Conservation (phyloP, 306 rosid species). For the Gynostemma pentaphyllum region DNA sequence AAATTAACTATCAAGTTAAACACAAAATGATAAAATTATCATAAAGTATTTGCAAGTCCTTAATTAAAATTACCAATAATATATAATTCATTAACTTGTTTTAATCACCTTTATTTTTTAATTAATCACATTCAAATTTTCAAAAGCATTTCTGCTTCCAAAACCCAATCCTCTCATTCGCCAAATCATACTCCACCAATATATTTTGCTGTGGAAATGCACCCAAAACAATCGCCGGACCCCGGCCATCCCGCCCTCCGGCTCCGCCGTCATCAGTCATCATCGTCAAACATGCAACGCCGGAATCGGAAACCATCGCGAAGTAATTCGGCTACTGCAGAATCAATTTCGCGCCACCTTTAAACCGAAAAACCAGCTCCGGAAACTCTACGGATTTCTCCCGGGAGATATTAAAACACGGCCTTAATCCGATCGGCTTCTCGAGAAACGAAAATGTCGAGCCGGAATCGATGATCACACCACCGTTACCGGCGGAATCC, state of each 20-base stretch:
- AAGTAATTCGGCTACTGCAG: slow-evolving; percentile 41
- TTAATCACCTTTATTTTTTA: too few species aligned
- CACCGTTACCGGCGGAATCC: slow-evolving; percentile 45
- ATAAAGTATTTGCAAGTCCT: too few species aligned
- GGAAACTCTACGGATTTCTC: slow-evolving; percentile 24
- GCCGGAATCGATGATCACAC: slow-evolving; percentile 69
- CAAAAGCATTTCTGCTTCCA: slow-evolving; percentile 28
- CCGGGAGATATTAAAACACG: slow-evolving; percentile 39
- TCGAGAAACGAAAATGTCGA: slow-evolving; percentile 64
- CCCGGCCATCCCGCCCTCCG: background rate
- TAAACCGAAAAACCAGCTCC: slow-evolving; percentile 42
- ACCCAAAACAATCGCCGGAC: slow-evolving; percentile 73
- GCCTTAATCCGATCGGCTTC: slow-evolving; percentile 36
- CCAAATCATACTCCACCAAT: slow-evolving; percentile 61
- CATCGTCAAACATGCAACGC: slow-evolving; percentile 36
- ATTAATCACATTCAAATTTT: too few species aligned
- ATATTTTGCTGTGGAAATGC: slow-evolving; percentile 65
- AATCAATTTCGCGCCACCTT: slow-evolving; percentile 64
- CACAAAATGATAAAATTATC: too few species aligned
- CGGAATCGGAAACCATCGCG: slow-evolving; percentile 14
- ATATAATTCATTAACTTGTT: too few species aligned
- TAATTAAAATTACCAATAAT: too few species aligned
- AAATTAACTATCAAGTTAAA: too few species aligned
- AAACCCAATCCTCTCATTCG: slow-evolving; percentile 54
- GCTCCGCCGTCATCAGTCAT: slow-evolving; percentile 14